Evolutionary conservation across 371 early-diverging fungal genomes (phyloP).

Genomic region (Mortierella sp.): DNA sequence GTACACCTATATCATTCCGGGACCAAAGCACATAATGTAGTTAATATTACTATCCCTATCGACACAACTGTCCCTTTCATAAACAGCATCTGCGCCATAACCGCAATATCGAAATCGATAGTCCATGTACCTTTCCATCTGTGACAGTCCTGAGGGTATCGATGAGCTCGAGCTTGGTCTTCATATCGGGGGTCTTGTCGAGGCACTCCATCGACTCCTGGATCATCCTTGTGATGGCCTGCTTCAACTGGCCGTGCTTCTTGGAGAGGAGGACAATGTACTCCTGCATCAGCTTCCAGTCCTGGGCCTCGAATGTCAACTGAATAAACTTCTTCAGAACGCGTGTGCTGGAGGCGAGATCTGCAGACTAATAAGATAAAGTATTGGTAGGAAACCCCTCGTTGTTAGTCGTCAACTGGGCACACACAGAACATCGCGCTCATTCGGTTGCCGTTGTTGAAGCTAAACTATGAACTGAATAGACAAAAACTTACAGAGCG

Average conservation of each 20-base stretch:
- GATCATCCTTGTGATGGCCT: conserved; percentile 95
- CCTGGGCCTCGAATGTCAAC: conserved; percentile 78
- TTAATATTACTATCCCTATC: no score
- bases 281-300: conserved; percentile 93
- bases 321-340: conserved; percentile 86
- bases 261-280: conserved; percentile 91
- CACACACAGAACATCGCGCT: not conserved
- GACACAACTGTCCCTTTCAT: no score
- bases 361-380: conserved; percentile 73
- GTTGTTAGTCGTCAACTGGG: not conserved
- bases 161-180: conserved; percentile 90
- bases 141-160: conserved; percentile 95
- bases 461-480: not conserved
- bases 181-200: conserved; percentile 86
- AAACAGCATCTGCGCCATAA: not conserved
- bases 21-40: no score
- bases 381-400: not conserved
- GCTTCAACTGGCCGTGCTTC: conserved; percentile 96
- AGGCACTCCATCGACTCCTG: conserved; percentile 93
- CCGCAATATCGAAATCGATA: not conserved
- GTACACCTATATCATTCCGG: conserved; percentile 76
- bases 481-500: conserved; percentile 74
- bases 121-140: conserved; percentile 89
- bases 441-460: no score
- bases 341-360: conserved; percentile 89